These are phyloP conservation scores for Chaetoscypha palmicola DNA, from an alignment of 2,329 filamentous ascomycete genomes.

Conservation along the genomic window DNA sequence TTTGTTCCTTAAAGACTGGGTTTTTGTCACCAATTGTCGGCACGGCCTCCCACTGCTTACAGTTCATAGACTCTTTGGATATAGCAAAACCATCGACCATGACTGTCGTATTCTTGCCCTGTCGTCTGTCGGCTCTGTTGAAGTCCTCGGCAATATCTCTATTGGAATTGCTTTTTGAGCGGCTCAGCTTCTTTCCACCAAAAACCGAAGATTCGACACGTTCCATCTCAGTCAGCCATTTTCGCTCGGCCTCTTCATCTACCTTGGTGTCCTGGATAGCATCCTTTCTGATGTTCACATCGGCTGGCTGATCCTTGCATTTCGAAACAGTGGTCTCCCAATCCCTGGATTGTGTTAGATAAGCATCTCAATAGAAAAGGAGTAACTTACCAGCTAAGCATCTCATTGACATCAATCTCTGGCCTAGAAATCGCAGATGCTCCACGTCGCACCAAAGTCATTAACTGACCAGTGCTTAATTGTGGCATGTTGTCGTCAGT, in stretches of 20 bases:
- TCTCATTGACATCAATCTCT: constrained; percentile 47
- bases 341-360: constrained; percentile 33
- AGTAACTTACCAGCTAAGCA: constrained; percentile 41
- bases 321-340: constrained; percentile 46
- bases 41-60: constrained; percentile 49
- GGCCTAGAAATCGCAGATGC: constrained; percentile 45
- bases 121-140: constrained; percentile 41
- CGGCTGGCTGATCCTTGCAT: constrained; percentile 44
- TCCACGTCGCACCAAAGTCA: constrained; percentile 47
- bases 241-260: constrained; percentile 42
- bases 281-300: constrained; percentile 33
- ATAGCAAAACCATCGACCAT: constrained; percentile 49
- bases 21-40: constrained; percentile 50
- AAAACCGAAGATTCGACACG: constrained; percentile 50
- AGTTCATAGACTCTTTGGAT: constrained; percentile 47
- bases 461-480: constrained; percentile 44
- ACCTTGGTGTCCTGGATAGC: constrained; percentile 28
- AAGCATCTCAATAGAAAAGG: background rate
- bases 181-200: constrained; percentile 44
- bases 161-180: constrained; percentile 26
- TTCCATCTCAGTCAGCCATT: constrained; percentile 50
- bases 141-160: constrained; percentile 34
- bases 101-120: constrained; percentile 51
- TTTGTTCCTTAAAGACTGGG: constrained; percentile 41
- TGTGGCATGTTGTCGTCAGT: constrained; percentile 42